Percentiles rank a stretch among this genome's conserved stretches.
Evolutionary conservation across 2,329 filamentous ascomycete genomes (phyloP).

Genomic region (Paracamarosporium sp.): DNA sequence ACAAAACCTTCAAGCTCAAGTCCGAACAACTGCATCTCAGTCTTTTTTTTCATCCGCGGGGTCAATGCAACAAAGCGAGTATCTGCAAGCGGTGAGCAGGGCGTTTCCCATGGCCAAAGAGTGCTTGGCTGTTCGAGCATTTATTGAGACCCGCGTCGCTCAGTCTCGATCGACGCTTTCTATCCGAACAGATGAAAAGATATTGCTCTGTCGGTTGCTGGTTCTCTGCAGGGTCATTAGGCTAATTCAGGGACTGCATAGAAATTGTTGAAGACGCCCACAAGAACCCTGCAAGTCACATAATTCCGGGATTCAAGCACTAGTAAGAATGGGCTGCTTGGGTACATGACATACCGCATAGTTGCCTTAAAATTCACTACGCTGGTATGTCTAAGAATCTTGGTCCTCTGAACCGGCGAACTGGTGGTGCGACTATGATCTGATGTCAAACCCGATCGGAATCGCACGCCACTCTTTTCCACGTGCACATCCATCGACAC

Average conservation of each 20-base stretch:
- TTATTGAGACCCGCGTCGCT: neutral
- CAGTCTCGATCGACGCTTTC: neutral
- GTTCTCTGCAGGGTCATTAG: neutral
- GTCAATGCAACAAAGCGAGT: neutral
- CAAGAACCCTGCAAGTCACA: neutral
- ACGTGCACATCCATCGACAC: neutral
- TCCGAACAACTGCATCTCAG: neutral
- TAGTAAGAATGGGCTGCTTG: neutral
- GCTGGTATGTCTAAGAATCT: neutral
- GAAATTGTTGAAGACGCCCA: neutral
- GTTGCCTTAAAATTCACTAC: neutral
- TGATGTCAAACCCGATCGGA: neutral
- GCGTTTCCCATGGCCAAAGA: neutral
- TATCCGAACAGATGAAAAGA: neutral
- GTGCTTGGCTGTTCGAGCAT: slow-evolving; percentile 1
- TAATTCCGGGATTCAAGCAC: neutral
- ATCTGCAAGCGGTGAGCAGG: neutral
- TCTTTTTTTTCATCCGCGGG: neutral
- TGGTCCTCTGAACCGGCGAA: neutral
- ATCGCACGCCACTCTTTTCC: too few relatives aligned
- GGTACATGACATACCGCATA: neutral
- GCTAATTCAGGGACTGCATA: neutral
- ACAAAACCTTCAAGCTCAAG: neutral
- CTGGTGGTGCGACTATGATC: neutral
- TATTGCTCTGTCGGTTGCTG: neutral